phyloP scores from a whole-genome alignment of 2,329 filamentous ascomycete species.

The Fusarium subglutinans region DNA sequence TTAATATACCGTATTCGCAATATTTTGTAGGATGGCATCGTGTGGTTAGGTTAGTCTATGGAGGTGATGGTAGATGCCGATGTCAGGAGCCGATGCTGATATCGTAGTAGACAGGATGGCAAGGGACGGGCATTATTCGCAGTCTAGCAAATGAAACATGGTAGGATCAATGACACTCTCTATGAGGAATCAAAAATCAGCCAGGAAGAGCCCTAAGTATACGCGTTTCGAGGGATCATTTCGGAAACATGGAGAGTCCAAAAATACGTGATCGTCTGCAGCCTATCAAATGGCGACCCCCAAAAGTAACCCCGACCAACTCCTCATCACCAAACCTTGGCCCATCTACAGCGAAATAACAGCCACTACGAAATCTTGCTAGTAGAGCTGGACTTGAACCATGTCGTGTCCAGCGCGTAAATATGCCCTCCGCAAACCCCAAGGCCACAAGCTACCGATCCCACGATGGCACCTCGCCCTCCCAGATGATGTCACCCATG shows the following conservation, averaged over 20 bases:
- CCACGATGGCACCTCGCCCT: slow-evolving; percentile 44
- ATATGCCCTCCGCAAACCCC: slow-evolving; percentile 43
- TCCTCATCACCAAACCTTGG: not conserved
- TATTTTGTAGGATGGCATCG: not conserved
- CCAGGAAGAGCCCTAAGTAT: not conserved
- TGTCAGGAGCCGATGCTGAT: not conserved
- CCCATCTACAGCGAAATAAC: not conserved
- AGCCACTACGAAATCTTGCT: too few species aligned
- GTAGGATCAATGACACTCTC: not conserved
- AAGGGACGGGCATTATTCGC: not conserved
- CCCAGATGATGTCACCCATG: slow-evolving; percentile 7
- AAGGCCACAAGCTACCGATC: slow-evolving; percentile 43
- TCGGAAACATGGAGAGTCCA: not conserved
- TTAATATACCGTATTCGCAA: not conserved
- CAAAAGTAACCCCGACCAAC: not conserved
- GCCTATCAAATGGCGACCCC: slow-evolving; percentile 3
- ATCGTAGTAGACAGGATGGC: not conserved
- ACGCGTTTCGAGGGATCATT: not conserved
- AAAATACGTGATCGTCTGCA: not conserved
- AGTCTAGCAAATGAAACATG: not conserved
- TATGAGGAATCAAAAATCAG: not conserved
- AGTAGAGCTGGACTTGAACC: not conserved
- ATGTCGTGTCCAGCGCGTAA: slow-evolving; percentile 34
- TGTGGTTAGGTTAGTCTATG: not conserved
- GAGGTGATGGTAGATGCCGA: not conserved